phyloP scores from a whole-genome alignment of 164 flowering plant genomes.

The Sextonia rubra region DNA sequence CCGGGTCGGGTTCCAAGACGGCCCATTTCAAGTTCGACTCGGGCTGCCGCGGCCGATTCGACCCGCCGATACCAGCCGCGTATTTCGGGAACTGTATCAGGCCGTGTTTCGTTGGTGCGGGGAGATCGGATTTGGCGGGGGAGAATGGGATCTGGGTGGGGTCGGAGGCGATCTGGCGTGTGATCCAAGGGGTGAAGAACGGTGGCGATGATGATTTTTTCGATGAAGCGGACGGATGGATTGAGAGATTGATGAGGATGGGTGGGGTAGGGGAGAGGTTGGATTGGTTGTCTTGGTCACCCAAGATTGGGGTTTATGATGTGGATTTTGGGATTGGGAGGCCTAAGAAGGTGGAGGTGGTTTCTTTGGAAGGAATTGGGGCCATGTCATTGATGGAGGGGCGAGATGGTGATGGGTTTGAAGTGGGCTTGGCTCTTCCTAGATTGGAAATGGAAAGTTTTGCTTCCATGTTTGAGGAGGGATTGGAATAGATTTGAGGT shows the following conservation, averaged over 20 bases:
- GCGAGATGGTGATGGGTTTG: conserved; percentile 15
- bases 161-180: conserved; percentile 21
- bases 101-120: neutral
- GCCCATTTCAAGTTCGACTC: conserved; percentile 11
- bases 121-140: conserved; percentile 11
- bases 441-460: conserved; percentile 28
- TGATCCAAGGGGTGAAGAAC: conserved; percentile 5
- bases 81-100: conserved; percentile 32
- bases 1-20: neutral
- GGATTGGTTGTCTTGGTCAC: conserved; percentile 34
- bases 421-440: conserved; percentile 24
- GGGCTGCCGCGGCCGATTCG: conserved; percentile 23
- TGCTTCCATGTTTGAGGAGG: conserved; percentile 18
- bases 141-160: conserved; percentile 25
- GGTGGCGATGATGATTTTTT: neutral
- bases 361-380: conserved; percentile 22
- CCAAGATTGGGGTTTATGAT: conserved; percentile 29
- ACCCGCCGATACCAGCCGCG: conserved; percentile 20
- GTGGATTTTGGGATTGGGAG: conserved; percentile 44
- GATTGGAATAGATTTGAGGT: neutral
- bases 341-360: conserved; percentile 31
- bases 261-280: neutral
- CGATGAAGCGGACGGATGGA: conserved; percentile 8
- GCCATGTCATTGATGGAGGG: conserved; percentile 29
- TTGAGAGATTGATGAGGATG: neutral